A percentile compares a stretch with the other conserved stretches of the same genome.
phyloP scores from a whole-genome alignment of 2,329 filamentous ascomycete species.

The Fusarium metavorans region DNA sequence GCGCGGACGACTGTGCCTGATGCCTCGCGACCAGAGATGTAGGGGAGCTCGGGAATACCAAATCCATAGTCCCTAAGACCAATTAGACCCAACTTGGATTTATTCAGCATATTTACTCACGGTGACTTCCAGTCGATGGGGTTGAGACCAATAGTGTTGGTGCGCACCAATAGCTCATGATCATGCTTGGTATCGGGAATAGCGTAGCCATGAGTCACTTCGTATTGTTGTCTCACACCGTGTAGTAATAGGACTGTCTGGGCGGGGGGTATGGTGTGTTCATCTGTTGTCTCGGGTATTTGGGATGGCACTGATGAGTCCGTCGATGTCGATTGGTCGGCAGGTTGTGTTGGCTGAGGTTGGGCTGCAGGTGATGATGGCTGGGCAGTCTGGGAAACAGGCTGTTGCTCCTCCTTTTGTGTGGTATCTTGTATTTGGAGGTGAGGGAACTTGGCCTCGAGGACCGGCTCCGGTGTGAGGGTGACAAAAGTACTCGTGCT shows the following conservation, averaged over 20 bases:
- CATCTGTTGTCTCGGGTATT: constrained; percentile 5
- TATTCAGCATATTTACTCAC: constrained; percentile 56
- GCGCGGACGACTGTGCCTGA: constrained; percentile 70
- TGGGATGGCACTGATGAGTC: not conserved
- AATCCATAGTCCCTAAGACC: constrained; percentile 74
- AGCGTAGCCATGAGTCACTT: constrained; percentile 56
- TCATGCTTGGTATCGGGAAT: constrained; percentile 54
- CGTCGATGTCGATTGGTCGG: not conserved
- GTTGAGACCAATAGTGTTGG: constrained; percentile 76
- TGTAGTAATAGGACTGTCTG: constrained; percentile 65
- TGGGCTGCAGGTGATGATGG: constrained; percentile 1
- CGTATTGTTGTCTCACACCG: constrained; percentile 62
- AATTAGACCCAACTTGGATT: not conserved
- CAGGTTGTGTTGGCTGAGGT: constrained; percentile 15
- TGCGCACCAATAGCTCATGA: constrained; percentile 71
- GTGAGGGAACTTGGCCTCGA: constrained; percentile 4
- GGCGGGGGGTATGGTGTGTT: constrained; percentile 30
- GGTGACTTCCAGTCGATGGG: constrained; percentile 83
- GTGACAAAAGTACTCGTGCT: constrained; percentile 27
- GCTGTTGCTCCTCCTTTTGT: constrained; percentile 5
- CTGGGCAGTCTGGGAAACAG: not conserved
- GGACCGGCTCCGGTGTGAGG: constrained; percentile 31
- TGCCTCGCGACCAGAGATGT: constrained; percentile 77
- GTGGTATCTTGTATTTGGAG: not conserved
- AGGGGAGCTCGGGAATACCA: constrained; percentile 75